Evolutionary conservation across 306 rosid genomes (phyloP), one percentile per base, ranked within the genome.

Genomic region (Prunus davidiana): DNA sequence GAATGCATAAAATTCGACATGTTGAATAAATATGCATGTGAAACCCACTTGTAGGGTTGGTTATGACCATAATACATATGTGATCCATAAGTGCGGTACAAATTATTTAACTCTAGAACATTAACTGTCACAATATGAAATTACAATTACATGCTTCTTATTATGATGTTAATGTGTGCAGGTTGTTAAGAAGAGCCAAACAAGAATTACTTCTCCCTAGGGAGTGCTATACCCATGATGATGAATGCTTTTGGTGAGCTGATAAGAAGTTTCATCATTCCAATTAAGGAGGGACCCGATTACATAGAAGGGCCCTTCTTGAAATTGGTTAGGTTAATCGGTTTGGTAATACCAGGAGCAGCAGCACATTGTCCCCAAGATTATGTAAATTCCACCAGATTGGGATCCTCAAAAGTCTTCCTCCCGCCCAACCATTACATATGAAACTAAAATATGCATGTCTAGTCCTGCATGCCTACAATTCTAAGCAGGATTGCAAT

Each of bases 311-410:
- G 90, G 19, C 78, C 77, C 76, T 74, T 91, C 12, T 76, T 89
- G 3, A 86, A 81, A 71, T 2, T 45, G 34, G 20, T 86, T 45
- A 91, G 97, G 79, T 0, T 93, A 34, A 1, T 78, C 10, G 97
- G 97, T 38, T 32, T 89, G 50, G 16, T 86, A 2, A 22, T 91
- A 52, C 96, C 93, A 3, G 97, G 93, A 3, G 3, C 89, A 45
- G 34, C 85, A 56, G 91, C 93, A 19, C 97, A 93, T 22, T 70
- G 78, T 81, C 87, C 93, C 15, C 95, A 88, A 24, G 97, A 93
- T 72, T 91, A 93, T 76, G 88, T 91, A 2, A 93, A 93, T 68
- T 67, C 88, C 34, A 89, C 93, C 54, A 82, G 90, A 13, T 55
- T 89, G 41, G 96, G 87, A 52, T 67, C 90, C 32, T 11, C 72